A percentile compares a stretch with the other conserved stretches of the same genome.
Conservation (phyloP, 1,284 basidiomycete species). For the Cryptococcus sp. region DNA sequence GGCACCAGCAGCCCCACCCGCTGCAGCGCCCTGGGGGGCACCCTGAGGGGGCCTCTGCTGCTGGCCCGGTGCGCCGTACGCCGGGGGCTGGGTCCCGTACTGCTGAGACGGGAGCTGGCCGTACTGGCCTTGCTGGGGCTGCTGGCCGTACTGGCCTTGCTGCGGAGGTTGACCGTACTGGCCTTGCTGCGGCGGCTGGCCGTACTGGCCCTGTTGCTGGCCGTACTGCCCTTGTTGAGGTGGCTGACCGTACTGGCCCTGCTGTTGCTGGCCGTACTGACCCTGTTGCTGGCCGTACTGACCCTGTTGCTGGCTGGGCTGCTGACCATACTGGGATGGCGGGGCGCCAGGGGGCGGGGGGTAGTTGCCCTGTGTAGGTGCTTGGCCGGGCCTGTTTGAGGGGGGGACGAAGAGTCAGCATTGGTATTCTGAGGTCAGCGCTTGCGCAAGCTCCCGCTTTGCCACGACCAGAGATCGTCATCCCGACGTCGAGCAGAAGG, state of each 20-base stretch:
- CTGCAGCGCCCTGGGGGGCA: slow-evolving; percentile 14
- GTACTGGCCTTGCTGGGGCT: slow-evolving; percentile 23
- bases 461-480: no score
- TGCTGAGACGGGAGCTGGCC: slow-evolving; percentile 34
- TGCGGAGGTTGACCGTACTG: slow-evolving; percentile 13
- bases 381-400: not conserved
- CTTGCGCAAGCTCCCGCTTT: no score
- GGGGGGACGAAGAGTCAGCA: not conserved
- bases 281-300: slow-evolving; percentile 31
- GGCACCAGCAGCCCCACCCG: slow-evolving; percentile 24
- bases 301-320: slow-evolving; percentile 7
- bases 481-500: no score
- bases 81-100: slow-evolving; percentile 37
- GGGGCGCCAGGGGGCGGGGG: slow-evolving; percentile 19
- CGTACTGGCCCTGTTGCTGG: slow-evolving; percentile 5
- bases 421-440: no score
- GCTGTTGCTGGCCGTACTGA: slow-evolving; percentile 3
- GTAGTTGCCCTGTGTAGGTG: slow-evolving; percentile 10
- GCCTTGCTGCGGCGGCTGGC: slow-evolving; percentile 12
- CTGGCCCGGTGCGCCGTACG: slow-evolving; percentile 24
- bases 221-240: slow-evolving; percentile 2
- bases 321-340: not conserved
- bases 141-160: slow-evolving; percentile 18
- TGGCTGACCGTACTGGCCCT: slow-evolving; percentile 5
- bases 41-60: slow-evolving; percentile 21